phyloP scores from a whole-genome alignment of 108 stramenopile genomes.

The Asterionellopsis glacialis region DNA sequence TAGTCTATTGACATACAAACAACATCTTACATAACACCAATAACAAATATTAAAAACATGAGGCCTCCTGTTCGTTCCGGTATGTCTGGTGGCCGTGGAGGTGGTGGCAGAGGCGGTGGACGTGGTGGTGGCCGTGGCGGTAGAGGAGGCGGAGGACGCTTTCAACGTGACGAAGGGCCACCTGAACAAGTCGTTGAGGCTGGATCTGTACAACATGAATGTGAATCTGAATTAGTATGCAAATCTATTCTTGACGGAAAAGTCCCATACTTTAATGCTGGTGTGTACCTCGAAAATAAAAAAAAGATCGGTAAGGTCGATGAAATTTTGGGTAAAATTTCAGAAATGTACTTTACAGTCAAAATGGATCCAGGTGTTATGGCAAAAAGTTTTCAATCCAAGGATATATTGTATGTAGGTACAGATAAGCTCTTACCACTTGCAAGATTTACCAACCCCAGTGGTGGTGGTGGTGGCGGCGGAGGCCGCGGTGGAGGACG shows the following conservation, averaged over 20 bases:
- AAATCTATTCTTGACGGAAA: conserved; percentile 71
- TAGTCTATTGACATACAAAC: neutral
- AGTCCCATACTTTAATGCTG: conserved; percentile 98
- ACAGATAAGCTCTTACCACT: conserved; percentile 93
- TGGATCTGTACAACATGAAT: conserved; percentile 76
- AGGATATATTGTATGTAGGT: conserved; percentile 89
- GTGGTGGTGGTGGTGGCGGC: conserved; percentile 19
- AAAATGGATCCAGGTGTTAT: conserved; percentile 94
- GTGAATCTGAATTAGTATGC: conserved; percentile 80
- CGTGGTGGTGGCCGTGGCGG: conserved; percentile 16
- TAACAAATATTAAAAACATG: neutral
- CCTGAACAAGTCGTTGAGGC: conserved; percentile 78
- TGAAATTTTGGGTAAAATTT: conserved; percentile 94
- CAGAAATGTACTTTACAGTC: conserved; percentile 92
- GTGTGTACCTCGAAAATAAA: conserved; percentile 97
- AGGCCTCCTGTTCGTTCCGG: too few species aligned
- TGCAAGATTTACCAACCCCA: conserved; percentile 86
- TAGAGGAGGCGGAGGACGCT: conserved; percentile 9
- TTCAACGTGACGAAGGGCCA: conserved; percentile 72
- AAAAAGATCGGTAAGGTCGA: conserved; percentile 97
- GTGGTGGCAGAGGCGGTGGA: conserved; percentile 1
- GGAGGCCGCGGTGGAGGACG: conserved; percentile 43
- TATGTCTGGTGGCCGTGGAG: too few species aligned
- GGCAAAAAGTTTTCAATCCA: conserved; percentile 85
- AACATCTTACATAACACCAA: neutral